These are phyloP conservation scores for Umbelopsis ramanniana DNA, from an alignment of 192 early-diverging fungal species.

Conservation along the genomic window DNA sequence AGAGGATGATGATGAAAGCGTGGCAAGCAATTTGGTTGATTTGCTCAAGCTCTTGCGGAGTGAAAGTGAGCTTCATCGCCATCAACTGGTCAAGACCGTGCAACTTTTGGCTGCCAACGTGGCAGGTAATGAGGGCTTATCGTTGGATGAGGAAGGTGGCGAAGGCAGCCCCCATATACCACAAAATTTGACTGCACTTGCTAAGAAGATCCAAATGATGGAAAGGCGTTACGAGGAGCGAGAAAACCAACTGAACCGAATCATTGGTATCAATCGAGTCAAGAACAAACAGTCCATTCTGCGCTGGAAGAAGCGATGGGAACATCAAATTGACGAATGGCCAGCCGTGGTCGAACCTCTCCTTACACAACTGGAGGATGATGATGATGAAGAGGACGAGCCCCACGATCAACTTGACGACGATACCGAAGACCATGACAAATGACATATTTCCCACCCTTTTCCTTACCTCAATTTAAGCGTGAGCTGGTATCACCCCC, in stretches of 20 bases:
- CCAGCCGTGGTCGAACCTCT: not conserved
- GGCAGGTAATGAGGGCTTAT: not conserved
- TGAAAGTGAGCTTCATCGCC: constrained; percentile 4
- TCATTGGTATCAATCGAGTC: constrained; percentile 3
- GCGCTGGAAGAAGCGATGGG: constrained; percentile 13
- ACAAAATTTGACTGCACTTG: not conserved
- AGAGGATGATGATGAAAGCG: not conserved
- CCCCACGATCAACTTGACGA: not conserved
- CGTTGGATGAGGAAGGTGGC: not conserved
- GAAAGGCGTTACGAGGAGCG: constrained; percentile 4
- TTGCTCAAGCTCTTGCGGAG: not conserved
- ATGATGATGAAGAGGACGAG: not conserved
- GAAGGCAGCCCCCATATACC: not conserved
- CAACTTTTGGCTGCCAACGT: constrained; percentile 13
- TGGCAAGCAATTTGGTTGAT: not conserved
- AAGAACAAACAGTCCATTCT: not conserved
- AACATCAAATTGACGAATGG: constrained; percentile 3
- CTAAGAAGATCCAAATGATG: constrained; percentile 12
- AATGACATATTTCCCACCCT: no score
- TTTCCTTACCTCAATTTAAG: not conserved
- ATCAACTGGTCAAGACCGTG: constrained; percentile 9
- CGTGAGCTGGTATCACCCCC: not conserved
- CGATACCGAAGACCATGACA: not conserved
- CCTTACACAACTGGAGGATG: not conserved
- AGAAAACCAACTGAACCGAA: constrained; percentile 3